Percentiles rank a stretch among this genome's conserved stretches.
These are phyloP conservation scores for Epichloe sp. DNA, from an alignment of 2,329 filamentous ascomycete species.

Conservation along the genomic window DNA sequence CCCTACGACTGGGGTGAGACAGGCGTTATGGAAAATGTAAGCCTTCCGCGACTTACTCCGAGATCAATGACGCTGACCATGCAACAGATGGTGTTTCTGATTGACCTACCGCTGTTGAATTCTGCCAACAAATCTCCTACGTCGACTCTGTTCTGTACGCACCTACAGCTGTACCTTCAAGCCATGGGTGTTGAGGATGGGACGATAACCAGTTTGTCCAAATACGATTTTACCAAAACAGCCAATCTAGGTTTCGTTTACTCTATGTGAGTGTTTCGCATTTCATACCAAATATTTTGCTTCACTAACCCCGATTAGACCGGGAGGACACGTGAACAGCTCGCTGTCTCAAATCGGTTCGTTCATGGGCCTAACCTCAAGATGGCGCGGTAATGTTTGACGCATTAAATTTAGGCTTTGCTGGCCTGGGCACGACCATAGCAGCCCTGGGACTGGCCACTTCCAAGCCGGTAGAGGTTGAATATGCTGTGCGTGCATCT, in stretches of 20 bases:
- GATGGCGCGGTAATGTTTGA: background rate
- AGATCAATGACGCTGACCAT: background rate
- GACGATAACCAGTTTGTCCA: conserved; percentile 53
- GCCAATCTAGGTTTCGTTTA: conserved; percentile 67
- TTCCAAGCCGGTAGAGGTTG: conserved; percentile 45
- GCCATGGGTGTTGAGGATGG: conserved; percentile 51
- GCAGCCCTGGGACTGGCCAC: conserved; percentile 47
- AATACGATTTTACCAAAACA: conserved; percentile 74
- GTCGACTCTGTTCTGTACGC: conserved; percentile 46
- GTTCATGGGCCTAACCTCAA: conserved; percentile 9
- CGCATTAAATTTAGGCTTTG: conserved; percentile 42
- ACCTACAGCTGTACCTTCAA: conserved; percentile 57
- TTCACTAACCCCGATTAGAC: conserved; percentile 13
- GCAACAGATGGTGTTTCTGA: conserved; percentile 70
- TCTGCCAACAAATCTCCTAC: conserved; percentile 15
- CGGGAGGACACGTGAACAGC: conserved; percentile 21
- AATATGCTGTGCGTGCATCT: conserved; percentile 49
- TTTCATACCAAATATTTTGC: conserved; percentile 6
- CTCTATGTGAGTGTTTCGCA: conserved; percentile 50
- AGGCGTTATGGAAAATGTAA: conserved; percentile 72
- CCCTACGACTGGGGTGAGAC: conserved; percentile 82
- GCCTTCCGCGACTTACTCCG: conserved; percentile 10
- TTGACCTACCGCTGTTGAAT: conserved; percentile 65
- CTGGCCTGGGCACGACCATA: conserved; percentile 58
- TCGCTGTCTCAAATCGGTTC: conserved; percentile 18